These are phyloP conservation scores for Exophiala mesophila DNA, from an alignment of 2,329 filamentous ascomycete species.

Conservation along the genomic window DNA sequence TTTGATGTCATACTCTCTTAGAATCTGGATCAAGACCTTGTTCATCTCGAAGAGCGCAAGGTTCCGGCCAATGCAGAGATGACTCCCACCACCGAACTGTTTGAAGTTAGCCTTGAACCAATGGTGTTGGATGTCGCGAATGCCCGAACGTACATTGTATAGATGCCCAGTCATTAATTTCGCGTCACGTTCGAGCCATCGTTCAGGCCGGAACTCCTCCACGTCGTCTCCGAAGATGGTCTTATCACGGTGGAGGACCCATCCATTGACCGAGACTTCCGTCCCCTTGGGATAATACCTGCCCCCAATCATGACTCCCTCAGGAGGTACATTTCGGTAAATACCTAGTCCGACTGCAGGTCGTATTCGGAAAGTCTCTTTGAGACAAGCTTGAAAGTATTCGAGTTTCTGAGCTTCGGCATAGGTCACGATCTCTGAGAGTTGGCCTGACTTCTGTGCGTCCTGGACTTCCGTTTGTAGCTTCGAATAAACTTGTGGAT, in stretches of 20 bases:
- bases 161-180: slow-evolving; percentile 51
- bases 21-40: slow-evolving; percentile 53
- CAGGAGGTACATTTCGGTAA: slow-evolving; percentile 27
- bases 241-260: slow-evolving; percentile 40
- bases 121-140: not conserved
- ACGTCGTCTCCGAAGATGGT: slow-evolving; percentile 38
- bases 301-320: slow-evolving; percentile 21
- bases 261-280: slow-evolving; percentile 30
- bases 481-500: slow-evolving; percentile 36
- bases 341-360: slow-evolving; percentile 28
- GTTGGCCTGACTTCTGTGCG: slow-evolving; percentile 15
- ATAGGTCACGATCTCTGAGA: slow-evolving; percentile 23
- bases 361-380: slow-evolving; percentile 24
- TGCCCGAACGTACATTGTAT: slow-evolving; percentile 44
- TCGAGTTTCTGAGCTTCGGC: slow-evolving; percentile 22
- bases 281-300: slow-evolving; percentile 20
- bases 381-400: slow-evolving; percentile 25
- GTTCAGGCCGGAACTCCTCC: slow-evolving; percentile 40
- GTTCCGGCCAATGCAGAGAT: slow-evolving; percentile 54
- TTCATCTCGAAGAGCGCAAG: slow-evolving; percentile 55
- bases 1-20: slow-evolving; percentile 51
- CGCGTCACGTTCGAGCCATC: slow-evolving; percentile 38
- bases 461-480: slow-evolving; percentile 36
- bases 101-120: slow-evolving; percentile 1
- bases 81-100: slow-evolving; percentile 51